Evolutionary conservation across 176 grass and related monocot species (phyloP).

Genomic region (Oryza coarctata): DNA sequence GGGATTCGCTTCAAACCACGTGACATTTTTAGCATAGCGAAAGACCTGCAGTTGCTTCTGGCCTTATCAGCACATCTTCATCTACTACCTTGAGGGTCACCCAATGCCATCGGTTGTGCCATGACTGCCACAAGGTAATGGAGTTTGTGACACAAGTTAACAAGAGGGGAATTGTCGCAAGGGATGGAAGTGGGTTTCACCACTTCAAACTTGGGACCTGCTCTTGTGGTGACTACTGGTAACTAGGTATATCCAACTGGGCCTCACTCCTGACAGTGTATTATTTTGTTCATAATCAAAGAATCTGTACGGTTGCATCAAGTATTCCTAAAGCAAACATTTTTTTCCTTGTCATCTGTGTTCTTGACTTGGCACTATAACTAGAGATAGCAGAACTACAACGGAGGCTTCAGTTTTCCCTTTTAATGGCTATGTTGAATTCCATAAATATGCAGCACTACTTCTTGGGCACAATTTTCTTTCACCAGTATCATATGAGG

Average conservation of each 20-base stretch:
- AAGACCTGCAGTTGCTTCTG: slow-evolving; percentile 75
- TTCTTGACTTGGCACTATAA: background rate
- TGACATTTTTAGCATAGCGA: slow-evolving; percentile 84
- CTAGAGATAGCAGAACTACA: background rate
- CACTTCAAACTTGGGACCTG: slow-evolving; percentile 80
- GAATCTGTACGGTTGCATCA: background rate
- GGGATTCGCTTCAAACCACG: slow-evolving; percentile 65
- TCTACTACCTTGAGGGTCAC: slow-evolving; percentile 52
- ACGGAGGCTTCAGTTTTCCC: background rate
- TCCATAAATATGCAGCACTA: background rate
- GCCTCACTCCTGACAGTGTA: background rate
- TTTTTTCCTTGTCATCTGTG: background rate
- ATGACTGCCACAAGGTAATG: slow-evolving; percentile 71
- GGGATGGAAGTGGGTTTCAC: slow-evolving; percentile 87
- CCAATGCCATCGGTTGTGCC: slow-evolving; percentile 70
- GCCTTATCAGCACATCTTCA: slow-evolving; percentile 66
- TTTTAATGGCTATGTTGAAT: background rate
- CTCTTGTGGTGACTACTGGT: slow-evolving; percentile 94
- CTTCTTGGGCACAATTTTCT: background rate
- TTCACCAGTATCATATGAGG: background rate
- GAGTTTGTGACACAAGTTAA: slow-evolving; percentile 54
- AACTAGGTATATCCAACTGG: slow-evolving; percentile 40
- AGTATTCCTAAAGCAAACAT: background rate
- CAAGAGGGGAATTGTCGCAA: slow-evolving; percentile 66
- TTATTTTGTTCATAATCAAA: slow-evolving; percentile 7